Conservation (phyloP, 148 eudicot species). For the Rhododendron ferrugineum region DNA sequence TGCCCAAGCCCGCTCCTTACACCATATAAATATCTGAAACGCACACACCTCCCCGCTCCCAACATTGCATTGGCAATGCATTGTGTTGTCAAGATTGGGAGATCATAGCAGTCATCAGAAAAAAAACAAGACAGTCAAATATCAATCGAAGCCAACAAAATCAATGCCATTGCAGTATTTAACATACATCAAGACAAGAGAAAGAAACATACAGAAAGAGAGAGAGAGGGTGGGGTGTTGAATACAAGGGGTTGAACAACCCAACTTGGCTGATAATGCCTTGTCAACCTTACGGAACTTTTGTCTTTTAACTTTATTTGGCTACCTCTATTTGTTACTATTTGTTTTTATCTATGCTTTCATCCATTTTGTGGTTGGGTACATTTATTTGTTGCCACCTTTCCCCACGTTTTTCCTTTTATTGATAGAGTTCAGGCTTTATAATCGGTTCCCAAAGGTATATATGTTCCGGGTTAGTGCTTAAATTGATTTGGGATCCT, state of each 20-base stretch:
- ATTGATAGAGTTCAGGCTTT: not conserved
- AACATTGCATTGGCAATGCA: not conserved
- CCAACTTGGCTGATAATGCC: not conserved
- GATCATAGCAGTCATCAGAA: not conserved
- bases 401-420: not conserved
- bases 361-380: not conserved
- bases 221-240: not conserved
- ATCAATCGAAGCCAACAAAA: not conserved
- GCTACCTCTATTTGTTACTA: not conserved
- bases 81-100: not conserved
- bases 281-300: not conserved
- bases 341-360: not conserved
- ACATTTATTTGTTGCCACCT: not conserved
- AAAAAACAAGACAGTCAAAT: not conserved
- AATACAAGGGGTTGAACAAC: not conserved
- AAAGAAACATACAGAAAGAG: not conserved
- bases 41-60: not conserved
- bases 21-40: not conserved
- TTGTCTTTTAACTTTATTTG: not conserved
- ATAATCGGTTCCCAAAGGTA: no score
- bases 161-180: not conserved
- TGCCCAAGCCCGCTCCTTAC: slow-evolving; percentile 41
- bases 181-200: not conserved
- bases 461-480: not conserved
- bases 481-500: not conserved